A percentile compares a stretch with the other conserved stretches of the same genome.
phyloP scores from a whole-genome alignment of 768 basidiomycete genomes.

The Goffeauzyma gilvescens region DNA sequence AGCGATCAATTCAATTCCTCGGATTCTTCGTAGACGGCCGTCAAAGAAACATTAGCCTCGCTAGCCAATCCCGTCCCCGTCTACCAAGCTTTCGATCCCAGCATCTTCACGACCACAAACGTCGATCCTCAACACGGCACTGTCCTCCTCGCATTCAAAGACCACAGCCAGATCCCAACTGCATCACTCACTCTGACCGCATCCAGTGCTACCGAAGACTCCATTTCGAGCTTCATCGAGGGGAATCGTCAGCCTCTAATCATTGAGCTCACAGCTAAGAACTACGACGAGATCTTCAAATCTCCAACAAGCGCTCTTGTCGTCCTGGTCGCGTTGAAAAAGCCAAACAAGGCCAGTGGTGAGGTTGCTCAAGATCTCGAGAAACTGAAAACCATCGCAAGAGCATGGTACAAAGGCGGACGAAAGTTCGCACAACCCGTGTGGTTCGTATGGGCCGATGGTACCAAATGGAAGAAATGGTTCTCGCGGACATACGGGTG shows the following conservation, averaged over 20 bases:
- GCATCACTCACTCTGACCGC: constrained; percentile 14
- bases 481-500: constrained; percentile 73
- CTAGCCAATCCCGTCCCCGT: constrained; percentile 40
- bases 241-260: constrained; percentile 53
- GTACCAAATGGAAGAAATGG: constrained; percentile 65
- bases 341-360: constrained; percentile 9
- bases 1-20: too few species aligned
- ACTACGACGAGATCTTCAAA: constrained; percentile 73
- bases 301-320: constrained; percentile 56
- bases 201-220: constrained; percentile 24
- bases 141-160: constrained; percentile 47
- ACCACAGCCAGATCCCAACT: constrained; percentile 41
- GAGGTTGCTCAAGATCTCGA: constrained; percentile 35
- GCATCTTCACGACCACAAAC: constrained; percentile 26
- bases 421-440: constrained; percentile 35
- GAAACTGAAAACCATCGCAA: constrained; percentile 40
- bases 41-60: constrained; percentile 42
- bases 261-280: constrained; percentile 54
- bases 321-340: constrained; percentile 41
- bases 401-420: constrained; percentile 42
- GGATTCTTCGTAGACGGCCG: constrained; percentile 35
- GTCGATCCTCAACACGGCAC: constrained; percentile 26
- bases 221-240: constrained; percentile 43
- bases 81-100: constrained; percentile 34
- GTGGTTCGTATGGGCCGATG: constrained; percentile 80